Evolutionary conservation across 768 basidiomycete genomes (phyloP).

Genomic region (Lentinula aciculospora): DNA sequence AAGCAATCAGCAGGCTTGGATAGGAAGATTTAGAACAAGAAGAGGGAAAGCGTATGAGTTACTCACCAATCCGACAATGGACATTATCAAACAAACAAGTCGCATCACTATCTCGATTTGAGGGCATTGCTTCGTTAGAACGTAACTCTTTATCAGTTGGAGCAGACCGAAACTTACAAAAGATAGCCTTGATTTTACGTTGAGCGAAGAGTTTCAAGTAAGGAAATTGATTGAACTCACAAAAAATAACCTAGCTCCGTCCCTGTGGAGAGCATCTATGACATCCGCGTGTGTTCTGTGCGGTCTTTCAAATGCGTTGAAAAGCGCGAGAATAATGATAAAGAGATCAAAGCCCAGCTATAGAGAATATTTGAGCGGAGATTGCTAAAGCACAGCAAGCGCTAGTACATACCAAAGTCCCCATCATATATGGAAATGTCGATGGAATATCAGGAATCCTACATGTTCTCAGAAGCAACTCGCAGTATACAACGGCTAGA

Average conservation of each 20-base stretch:
- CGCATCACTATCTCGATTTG: not conserved
- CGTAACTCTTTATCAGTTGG: not conserved
- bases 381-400: not conserved
- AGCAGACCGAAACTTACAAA: not conserved
- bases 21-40: not conserved
- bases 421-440: not conserved
- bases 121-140: not conserved
- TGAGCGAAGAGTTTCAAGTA: not conserved
- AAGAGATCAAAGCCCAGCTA: not conserved
- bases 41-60: not conserved
- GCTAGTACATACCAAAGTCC: not conserved
- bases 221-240: not conserved
- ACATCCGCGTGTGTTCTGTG: slow-evolving; percentile 1
- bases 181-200: not conserved
- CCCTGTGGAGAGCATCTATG: not conserved
- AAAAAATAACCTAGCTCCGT: not conserved
- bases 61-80: not conserved
- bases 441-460: not conserved
- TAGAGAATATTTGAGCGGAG: not conserved
- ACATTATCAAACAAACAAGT: not conserved
- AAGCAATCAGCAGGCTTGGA: not conserved
- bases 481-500: not conserved
- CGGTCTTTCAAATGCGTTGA: not conserved
- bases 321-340: not conserved
- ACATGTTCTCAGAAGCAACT: not conserved